phyloP scores from a whole-genome alignment of 257 asterid genomes.

The Salvia hispanica region DNA sequence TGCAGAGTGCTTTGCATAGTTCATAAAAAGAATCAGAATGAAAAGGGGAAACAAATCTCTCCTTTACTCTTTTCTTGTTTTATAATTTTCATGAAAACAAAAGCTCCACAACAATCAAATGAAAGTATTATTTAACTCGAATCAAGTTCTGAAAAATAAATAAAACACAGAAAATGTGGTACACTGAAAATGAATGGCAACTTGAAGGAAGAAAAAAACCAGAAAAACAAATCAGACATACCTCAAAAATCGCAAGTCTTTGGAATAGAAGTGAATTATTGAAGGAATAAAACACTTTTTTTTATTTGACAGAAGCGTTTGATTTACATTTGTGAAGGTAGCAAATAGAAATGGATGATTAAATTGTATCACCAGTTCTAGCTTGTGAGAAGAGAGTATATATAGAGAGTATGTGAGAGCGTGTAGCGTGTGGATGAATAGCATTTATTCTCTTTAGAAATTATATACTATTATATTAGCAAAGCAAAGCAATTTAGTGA shows the following conservation, averaged over 20 bases:
- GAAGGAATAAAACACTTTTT: not conserved
- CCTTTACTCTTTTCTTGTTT: not conserved
- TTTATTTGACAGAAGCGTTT: conserved; percentile 9
- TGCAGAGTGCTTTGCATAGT: conserved; percentile 11
- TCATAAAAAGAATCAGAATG: not conserved
- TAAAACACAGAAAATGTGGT: not conserved
- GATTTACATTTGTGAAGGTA: conserved; percentile 3
- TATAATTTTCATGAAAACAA: not conserved
- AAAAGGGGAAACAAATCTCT: not conserved
- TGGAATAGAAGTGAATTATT: not conserved
- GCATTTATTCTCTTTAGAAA: no score
- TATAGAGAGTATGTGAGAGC: not conserved
- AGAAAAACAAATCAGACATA: conserved; percentile 17
- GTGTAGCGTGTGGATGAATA: not conserved
- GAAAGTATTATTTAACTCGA: not conserved
- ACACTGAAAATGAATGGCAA: no score
- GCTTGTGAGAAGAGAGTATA: not conserved
- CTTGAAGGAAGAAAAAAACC: not conserved
- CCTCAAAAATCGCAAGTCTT: conserved; percentile 26
- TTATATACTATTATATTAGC: no score
- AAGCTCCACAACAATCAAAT: not conserved
- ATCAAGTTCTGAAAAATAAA: not conserved
- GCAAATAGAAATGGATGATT: conserved; percentile 7
- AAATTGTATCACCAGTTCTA: not conserved
- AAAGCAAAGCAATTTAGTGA: not conserved